Conservation (phyloP, 805 yeast species). For the Metschnikowia cubensis region DNA sequence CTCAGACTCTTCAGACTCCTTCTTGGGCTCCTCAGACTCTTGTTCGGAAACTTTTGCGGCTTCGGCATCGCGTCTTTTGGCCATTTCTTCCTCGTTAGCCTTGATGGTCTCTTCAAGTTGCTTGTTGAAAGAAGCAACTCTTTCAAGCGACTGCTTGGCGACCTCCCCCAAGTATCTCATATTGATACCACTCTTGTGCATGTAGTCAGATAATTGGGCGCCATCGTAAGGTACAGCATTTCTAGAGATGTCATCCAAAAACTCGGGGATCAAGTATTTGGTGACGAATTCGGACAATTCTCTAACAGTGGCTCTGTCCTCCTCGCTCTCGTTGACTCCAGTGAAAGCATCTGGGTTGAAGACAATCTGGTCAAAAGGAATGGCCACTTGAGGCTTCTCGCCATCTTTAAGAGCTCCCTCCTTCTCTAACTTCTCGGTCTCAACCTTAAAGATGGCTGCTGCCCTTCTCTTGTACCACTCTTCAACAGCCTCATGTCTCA, state of each 20-base stretch:
- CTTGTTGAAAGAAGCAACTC: conserved; percentile 14
- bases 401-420: conserved; percentile 34
- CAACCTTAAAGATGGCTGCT: conserved; percentile 46
- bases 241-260: conserved; percentile 51
- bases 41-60: conserved; percentile 15
- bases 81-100: conserved; percentile 24
- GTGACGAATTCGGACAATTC: conserved; percentile 64
- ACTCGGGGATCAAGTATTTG: conserved; percentile 56
- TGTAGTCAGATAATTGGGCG: conserved; percentile 55
- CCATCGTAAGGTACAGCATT: conserved; percentile 80
- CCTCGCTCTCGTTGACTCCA: conserved; percentile 35
- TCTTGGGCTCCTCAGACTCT: conserved; percentile 2
- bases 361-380: conserved; percentile 51
- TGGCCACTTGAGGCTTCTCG: conserved; percentile 46
- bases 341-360: conserved; percentile 80
- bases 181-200: conserved; percentile 85
- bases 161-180: conserved; percentile 78
- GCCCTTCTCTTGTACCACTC: conserved; percentile 82
- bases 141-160: conserved; percentile 33
- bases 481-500: conserved; percentile 86
- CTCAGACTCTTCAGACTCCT: conserved; percentile 4
- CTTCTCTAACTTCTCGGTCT: conserved; percentile 43
- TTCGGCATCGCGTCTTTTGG: conserved; percentile 19
- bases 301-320: conserved; percentile 63
- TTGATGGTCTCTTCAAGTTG: conserved; percentile 21